Base-by-base conservation (phyloP, 441 rosid species). In the Corymbia calophylla region DNA sequence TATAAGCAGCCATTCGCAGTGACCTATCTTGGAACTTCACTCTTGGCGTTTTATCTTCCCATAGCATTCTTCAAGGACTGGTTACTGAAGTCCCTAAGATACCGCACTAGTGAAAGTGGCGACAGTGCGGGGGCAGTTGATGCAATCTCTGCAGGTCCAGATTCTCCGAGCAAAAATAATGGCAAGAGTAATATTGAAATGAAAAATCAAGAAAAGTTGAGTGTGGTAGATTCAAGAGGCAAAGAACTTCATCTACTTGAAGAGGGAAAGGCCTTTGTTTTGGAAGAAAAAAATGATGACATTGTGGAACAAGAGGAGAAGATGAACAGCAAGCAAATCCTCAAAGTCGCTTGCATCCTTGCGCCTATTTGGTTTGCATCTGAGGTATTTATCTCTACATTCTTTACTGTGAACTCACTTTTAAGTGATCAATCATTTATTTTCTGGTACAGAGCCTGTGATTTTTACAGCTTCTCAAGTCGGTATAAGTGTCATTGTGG, bases 1-100 rank as follows among this genome's bases (percentile, higher is more conserved):
- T 94, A 94, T 66, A 53, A 90, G 88, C 94, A 94, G 53, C 95
- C 96, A 49, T 94, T 94, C 90, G 93, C 90, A 9, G 90, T 94
- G 88, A 86, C 95, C 25, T 94, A 91, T 89, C 88, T 94, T 2
- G 94, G 93, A 51, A 93, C 91, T 58, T 94, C 94, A 2, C 93
- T 94, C 85, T 86, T 93, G 89, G 91, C 90, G 27, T 53, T 93
- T 51, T 92, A 94, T 88, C 95, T 94, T 82, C 96, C 95, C 15
- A 70, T 94, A 56, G 93, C 94, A 80, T 91, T 94, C 91, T 32
- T 92, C 48, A 94, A 92, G 87, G 92, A 93, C 60, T 90, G 92
- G 93, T 27, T 92, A 56, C 81, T 91, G 56, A 91, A 89, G 53
- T 86, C 87, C 23, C 23, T 91, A 16, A 91, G 88, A 58, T 18